Conservation (phyloP, 2,329 filamentous ascomycete genomes). For the Cercospora zeae-maydis region DNA sequence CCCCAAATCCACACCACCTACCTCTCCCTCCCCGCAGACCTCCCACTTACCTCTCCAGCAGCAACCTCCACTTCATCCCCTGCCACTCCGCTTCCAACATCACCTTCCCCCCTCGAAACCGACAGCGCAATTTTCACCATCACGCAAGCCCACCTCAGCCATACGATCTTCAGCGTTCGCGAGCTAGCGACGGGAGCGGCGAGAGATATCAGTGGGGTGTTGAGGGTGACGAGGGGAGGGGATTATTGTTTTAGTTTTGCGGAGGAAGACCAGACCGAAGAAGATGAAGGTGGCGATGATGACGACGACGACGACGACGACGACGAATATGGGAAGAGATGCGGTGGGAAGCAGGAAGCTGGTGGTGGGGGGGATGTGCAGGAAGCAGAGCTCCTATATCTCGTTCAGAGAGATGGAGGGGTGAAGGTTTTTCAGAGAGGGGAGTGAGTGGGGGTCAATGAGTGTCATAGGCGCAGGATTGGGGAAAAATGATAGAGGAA, state of each 20-base stretch:
- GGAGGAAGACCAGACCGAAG: constrained; percentile 57
- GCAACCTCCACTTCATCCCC: constrained; percentile 35
- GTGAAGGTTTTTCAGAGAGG: constrained; percentile 84
- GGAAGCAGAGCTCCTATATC: constrained; percentile 75
- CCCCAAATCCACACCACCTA: constrained; percentile 58
- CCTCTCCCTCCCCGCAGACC: constrained; percentile 67
- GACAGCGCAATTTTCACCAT: constrained; percentile 69
- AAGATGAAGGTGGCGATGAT: constrained; percentile 20
- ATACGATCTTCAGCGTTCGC: constrained; percentile 67
- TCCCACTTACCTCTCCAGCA: constrained; percentile 59
- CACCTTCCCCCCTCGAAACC: constrained; percentile 58
- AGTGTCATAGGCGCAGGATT: too few species aligned
- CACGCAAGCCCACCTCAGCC: constrained; percentile 69
- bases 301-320: neutral
- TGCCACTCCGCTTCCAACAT: neutral
- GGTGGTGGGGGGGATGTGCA: constrained; percentile 26
- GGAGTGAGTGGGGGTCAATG: constrained; percentile 37
- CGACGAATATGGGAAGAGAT: too few species aligned
- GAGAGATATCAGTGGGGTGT: constrained; percentile 82
- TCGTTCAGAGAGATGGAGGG: constrained; percentile 71
- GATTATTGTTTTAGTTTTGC: constrained; percentile 64
- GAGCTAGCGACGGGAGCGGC: constrained; percentile 84
- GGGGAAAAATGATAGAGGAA: too few species aligned
- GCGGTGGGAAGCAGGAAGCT: constrained; percentile 29
- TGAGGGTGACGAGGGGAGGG: constrained; percentile 69